Conservation (phyloP, 179 eudicot species). For the Beta lomatogona region DNA sequence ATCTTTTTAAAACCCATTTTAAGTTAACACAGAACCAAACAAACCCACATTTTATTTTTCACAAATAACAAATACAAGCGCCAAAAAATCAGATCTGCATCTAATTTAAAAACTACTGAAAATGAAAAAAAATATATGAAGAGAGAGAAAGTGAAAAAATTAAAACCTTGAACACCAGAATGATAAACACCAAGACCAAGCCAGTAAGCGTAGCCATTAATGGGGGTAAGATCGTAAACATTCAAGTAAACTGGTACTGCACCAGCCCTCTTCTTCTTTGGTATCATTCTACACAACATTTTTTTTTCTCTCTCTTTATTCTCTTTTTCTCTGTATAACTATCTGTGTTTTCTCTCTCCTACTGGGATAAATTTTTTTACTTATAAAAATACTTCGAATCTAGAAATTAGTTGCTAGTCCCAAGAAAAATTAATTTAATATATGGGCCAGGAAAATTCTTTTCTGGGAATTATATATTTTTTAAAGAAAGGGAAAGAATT, state of each 20-base stretch:
- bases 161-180: slow-evolving; percentile 79
- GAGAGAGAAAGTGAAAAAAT: neutral
- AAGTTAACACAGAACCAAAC: slow-evolving; percentile 9
- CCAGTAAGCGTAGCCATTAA: slow-evolving; percentile 87
- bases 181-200: slow-evolving; percentile 83
- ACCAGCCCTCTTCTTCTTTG: slow-evolving; percentile 62
- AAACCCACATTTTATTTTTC: slow-evolving; percentile 29
- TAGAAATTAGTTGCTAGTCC: slow-evolving; percentile 13
- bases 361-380: neutral
- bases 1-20: neutral
- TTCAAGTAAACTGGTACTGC: slow-evolving; percentile 68
- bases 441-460: slow-evolving; percentile 21
- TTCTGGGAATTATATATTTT: neutral
- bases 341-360: slow-evolving; percentile 21
- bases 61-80: slow-evolving; percentile 14
- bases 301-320: neutral
- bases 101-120: neutral
- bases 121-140: neutral
- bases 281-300: slow-evolving; percentile 61
- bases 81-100: slow-evolving; percentile 23
- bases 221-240: slow-evolving; percentile 79
- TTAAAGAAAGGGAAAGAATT: neutral
- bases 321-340: neutral
- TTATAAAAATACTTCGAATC: slow-evolving; percentile 3
- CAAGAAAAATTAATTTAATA: slow-evolving; percentile 16